A percentile compares a stretch with the other conserved stretches of the same genome.
Evolutionary conservation across 352 stramenopile species (phyloP).

Genomic region (Globisporangium megalacanthum): DNA sequence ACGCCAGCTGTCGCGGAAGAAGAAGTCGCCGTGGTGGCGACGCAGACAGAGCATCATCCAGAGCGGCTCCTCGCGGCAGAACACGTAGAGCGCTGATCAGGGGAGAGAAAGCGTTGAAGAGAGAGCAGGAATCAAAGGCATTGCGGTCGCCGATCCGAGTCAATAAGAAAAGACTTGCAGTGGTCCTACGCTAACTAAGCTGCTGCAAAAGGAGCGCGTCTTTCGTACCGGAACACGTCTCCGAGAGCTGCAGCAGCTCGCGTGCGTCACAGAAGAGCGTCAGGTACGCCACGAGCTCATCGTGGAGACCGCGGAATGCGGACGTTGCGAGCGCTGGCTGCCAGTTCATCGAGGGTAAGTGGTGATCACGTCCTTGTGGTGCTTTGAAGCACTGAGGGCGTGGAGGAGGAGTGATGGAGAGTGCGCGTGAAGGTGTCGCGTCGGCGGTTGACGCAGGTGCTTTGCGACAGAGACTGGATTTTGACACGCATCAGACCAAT

Average conservation of each 20-base stretch:
- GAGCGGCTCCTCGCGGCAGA: constrained; percentile 70
- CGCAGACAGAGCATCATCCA: constrained; percentile 82
- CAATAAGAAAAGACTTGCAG: too few species aligned
- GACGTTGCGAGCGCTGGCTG: constrained; percentile 54
- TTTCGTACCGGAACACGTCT: constrained; percentile 64
- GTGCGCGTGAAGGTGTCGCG: too few species aligned
- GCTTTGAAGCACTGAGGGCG: too few species aligned
- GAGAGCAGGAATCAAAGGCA: background rate
- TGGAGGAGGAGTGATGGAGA: too few species aligned
- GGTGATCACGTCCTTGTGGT: too few species aligned
- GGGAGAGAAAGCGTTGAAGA: background rate
- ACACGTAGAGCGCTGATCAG: constrained; percentile 67
- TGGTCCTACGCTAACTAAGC: too few species aligned
- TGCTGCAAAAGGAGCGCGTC: too few species aligned
- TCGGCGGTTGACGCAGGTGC: too few species aligned
- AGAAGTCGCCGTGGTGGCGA: constrained; percentile 62
- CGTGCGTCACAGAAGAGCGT: constrained; percentile 62
- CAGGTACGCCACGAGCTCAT: constrained; percentile 74
- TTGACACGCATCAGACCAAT: too few species aligned
- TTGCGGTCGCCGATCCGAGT: too few species aligned
- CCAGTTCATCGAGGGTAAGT: constrained; percentile 24
- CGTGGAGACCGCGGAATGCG: constrained; percentile 57
- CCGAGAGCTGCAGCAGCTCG: constrained; percentile 54
- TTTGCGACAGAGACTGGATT: too few species aligned
- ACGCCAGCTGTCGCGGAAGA: constrained; percentile 61